phyloP scores from a whole-genome alignment of 257 asterid species.

The Lavandula angustifolia region DNA sequence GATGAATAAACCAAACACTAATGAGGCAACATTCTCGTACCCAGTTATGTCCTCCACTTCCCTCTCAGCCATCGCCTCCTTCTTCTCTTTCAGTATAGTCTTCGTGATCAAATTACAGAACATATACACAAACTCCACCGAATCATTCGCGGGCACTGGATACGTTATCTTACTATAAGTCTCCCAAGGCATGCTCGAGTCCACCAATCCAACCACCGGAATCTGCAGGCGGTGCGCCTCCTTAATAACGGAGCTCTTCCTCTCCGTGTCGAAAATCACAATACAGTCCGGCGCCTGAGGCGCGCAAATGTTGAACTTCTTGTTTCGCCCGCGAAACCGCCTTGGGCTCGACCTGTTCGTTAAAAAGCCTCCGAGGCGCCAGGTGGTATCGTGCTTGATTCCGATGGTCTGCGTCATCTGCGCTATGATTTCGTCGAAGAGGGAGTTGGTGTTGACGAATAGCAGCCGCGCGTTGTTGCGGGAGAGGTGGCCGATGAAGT shows the following conservation, averaged over 20 bases:
- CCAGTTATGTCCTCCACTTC: constrained; percentile 38
- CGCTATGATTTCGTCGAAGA: constrained; percentile 74
- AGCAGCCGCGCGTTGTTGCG: constrained; percentile 69
- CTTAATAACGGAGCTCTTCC: constrained; percentile 75
- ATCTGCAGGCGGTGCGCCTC: constrained; percentile 83
- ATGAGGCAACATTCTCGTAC: constrained; percentile 34
- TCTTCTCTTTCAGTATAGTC: constrained; percentile 75
- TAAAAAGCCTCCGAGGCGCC: constrained; percentile 96
- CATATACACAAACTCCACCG: constrained; percentile 83
- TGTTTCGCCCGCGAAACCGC: constrained; percentile 80
- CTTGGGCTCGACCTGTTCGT: constrained; percentile 86
- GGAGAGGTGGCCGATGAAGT: constrained; percentile 76
- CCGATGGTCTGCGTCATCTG: constrained; percentile 69
- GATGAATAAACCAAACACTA: background rate
- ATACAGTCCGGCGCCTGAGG: constrained; percentile 81
- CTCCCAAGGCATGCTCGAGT: constrained; percentile 88
- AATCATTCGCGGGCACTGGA: constrained; percentile 91
- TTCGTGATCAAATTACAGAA: constrained; percentile 95
- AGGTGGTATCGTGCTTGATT: constrained; percentile 68
- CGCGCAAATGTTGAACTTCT: constrained; percentile 68
- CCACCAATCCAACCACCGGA: constrained; percentile 90
- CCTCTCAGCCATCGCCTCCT: constrained; percentile 45
- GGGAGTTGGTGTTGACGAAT: constrained; percentile 81
- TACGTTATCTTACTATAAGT: constrained; percentile 72
- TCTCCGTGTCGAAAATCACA: constrained; percentile 80